phyloP scores from a whole-genome alignment of 306 rosid species.

The Comarum palustre region DNA sequence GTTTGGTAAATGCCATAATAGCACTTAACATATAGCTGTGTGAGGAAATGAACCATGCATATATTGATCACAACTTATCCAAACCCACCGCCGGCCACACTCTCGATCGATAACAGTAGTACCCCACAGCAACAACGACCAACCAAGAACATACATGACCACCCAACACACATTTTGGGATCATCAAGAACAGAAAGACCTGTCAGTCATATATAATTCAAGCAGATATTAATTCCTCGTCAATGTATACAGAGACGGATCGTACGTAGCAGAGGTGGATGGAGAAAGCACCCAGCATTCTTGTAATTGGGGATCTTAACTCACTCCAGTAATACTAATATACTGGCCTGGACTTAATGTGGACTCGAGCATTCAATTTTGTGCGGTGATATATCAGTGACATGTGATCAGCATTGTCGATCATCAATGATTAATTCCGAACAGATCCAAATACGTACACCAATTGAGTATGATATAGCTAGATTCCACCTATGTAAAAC shows the following conservation, averaged over 20 bases:
- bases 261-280: not conserved
- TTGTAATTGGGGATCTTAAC: conserved; percentile 13
- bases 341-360: no score
- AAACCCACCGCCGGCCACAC: not conserved
- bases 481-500: not conserved
- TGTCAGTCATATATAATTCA: not conserved
- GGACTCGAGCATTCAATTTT: conserved; percentile 13
- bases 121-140: conserved; percentile 4
- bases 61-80: not conserved
- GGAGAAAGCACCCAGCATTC: not conserved
- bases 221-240: not conserved
- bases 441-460: not conserved
- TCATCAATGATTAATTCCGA: not conserved
- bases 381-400: conserved; percentile 19
- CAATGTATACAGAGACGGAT: not conserved
- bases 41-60: not conserved
- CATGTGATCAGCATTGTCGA: not conserved
- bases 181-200: conserved; percentile 1
- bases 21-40: not conserved
- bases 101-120: not conserved
- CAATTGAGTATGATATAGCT: not conserved
- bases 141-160: conserved; percentile 2
- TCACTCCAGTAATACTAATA: conserved; percentile 3
- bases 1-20: conserved; percentile 42
- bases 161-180: not conserved